Base-by-base conservation (phyloP, 1,139 yeast species). In the Diutina scorzettiae region DNA sequence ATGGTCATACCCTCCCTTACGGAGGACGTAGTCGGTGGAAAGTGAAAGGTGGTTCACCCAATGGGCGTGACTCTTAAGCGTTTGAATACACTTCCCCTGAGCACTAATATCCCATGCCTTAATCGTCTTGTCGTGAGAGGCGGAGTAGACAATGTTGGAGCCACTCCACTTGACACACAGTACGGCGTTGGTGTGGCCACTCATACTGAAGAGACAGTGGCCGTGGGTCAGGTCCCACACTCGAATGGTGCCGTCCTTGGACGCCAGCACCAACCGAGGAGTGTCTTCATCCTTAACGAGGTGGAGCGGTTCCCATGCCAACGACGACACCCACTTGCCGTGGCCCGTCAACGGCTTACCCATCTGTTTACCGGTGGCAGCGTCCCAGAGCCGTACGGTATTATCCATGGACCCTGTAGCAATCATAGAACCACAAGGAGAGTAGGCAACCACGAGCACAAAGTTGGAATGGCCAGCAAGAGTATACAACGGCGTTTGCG, bases 131-230 rank as follows among this genome's bases (percentile, higher is more conserved):
- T 91, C 99, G 56, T 91, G 98, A 6, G 97, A 87, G 2, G 87
- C 93, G 41, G 95, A 78, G 59, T 89, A 93, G 40, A 91, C 70
- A 28, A 82, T 69, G 45, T 91, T 87, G 37, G 79, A 68, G 1
- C 98, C 98, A 44, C 96, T 85, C 99, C 99, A 91, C 59, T 81
- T 86, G 27, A 89, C 94, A 63, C 97, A 86, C 4, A 96, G 81
- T 2, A 91, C 96, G 0, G 94, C 75, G 44, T 83, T 76, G 40
- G 87, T 75, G 57, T 91, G 99, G 0, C 98, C 97, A 47, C 86
- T 75, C 73, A 91, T 67, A 3, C 94, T 81, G 56, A 73, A 66
- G 43, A 73, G 54, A 54, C 93, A 78, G 1, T 70, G 70, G 53
- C 95, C 72, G 41, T 78, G 63, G n/a, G 77, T 71, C 4, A 89